Percentiles rank a stretch among this genome's conserved stretches.
These are phyloP conservation scores for Priceomyces melissophilus DNA, from an alignment of 805 yeast species.

Conservation along the genomic window DNA sequence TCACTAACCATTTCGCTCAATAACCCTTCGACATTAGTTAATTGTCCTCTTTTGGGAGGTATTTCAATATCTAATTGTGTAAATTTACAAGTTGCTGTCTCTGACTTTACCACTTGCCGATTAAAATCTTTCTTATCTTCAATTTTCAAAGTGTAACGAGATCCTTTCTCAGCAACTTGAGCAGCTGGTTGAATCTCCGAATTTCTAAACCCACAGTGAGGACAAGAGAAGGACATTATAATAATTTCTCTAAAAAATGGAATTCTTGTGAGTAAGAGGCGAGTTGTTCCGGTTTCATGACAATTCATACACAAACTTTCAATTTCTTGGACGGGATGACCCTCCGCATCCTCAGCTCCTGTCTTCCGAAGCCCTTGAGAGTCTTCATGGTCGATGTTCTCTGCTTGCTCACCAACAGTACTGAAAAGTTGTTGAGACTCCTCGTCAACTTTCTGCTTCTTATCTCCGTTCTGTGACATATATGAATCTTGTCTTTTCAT, in stretches of 20 bases:
- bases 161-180: conserved; percentile 84
- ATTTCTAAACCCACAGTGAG: conserved; percentile 89
- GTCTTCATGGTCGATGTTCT: conserved; percentile 19
- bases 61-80: conserved; percentile 87
- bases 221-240: conserved; percentile 92
- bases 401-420: conserved; percentile 42
- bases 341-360: conserved; percentile 79
- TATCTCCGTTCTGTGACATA: conserved; percentile 8
- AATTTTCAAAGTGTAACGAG: conserved; percentile 64
- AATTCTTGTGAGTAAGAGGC: conserved; percentile 79
- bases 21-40: conserved; percentile 90
- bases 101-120: conserved; percentile 90
- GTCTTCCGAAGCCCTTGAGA: conserved; percentile 47
- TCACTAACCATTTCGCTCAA: conserved; percentile 81
- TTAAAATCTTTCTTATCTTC: conserved; percentile 71
- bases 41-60: conserved; percentile 91
- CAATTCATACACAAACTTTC: conserved; percentile 97
- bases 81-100: conserved; percentile 76
- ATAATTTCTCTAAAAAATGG: conserved; percentile 91
- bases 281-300: conserved; percentile 77
- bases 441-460: conserved; percentile 5
- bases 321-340: conserved; percentile 93
- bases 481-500: conserved; percentile 20
- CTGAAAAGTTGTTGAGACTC: conserved; percentile 20
- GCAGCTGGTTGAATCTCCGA: conserved; percentile 96